A percentile compares a stretch with the other conserved stretches of the same genome.
phyloP scores from a whole-genome alignment of 345 rosid genomes.

The Acer saccharum region DNA sequence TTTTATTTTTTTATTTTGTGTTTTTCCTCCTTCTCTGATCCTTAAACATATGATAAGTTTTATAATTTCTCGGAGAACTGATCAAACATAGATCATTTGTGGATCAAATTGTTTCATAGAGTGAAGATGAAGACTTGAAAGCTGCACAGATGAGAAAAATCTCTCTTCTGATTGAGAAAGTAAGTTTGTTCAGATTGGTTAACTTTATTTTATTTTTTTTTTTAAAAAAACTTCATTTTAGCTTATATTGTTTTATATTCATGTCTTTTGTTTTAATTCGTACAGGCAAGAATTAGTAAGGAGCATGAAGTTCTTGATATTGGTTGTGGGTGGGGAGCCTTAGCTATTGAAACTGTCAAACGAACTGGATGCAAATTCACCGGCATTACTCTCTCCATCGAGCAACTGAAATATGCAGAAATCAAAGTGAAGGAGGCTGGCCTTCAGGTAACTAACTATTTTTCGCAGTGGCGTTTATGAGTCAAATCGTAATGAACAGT shows the following conservation, averaged over 20 bases:
- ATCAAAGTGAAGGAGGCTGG: conserved; percentile 79
- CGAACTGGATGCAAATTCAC: conserved; percentile 88
- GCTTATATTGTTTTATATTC: not conserved
- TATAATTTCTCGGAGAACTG: too few species aligned
- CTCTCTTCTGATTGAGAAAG: conserved; percentile 69
- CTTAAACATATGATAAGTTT: too few species aligned
- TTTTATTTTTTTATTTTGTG: too few species aligned
- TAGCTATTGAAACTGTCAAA: conserved; percentile 82
- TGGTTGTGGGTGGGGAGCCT: conserved; percentile 94
- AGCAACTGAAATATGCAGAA: conserved; percentile 74
- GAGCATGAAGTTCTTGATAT: conserved; percentile 77
- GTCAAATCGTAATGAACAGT: not conserved
- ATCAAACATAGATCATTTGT: not conserved
- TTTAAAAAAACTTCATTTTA: not conserved
- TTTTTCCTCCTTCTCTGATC: not conserved
- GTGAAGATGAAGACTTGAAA: conserved; percentile 63
- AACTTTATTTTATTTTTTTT: not conserved
- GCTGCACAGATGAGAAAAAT: conserved; percentile 80
- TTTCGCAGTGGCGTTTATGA: not conserved
- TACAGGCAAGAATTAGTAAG: conserved; percentile 60
- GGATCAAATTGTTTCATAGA: conserved; percentile 31
- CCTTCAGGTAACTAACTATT: conserved; percentile 53
- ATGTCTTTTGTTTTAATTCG: not conserved
- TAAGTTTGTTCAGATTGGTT: conserved; percentile 21
- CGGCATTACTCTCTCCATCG: conserved; percentile 75